Evolutionary conservation across 1,284 basidiomycete genomes (phyloP), one percentile per base, ranked within the genome.

Genomic region (Puccinia novopanici): DNA sequence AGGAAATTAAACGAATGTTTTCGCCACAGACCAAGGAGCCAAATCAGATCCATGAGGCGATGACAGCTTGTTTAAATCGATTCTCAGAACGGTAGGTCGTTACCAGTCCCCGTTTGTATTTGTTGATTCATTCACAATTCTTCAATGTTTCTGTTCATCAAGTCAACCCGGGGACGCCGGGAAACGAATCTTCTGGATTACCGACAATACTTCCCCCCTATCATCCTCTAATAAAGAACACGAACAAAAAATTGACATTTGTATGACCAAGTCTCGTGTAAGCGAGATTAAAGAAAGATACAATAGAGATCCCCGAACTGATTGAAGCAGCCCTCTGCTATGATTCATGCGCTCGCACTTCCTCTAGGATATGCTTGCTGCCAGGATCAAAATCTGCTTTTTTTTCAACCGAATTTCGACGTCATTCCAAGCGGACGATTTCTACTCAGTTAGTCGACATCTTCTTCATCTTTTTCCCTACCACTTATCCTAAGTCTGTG

Each of bases 51-150:
- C 22, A 4, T 63, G 8, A 75, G 30, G 73, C 73, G 17, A 30
- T 75, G 8, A 63, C 9, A 61, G 73, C 73, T 24, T 57, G 54
- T n/a, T 24, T 48, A 24, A 75, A 75, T 75, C 55, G 73, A 45
- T 61, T 75, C 40, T 27, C 22, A 30, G 57, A 75, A n/a, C 57
- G 73, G 73, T 75, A 57, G 10, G 40, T 15, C 27, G 6, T 50
- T 13, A 68, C 17, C 34, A 15, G 17, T 52, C 40, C 50, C 24
- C 22, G 0, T 40, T 34, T 73, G n/a, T 40, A 3, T 52, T 34
- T 73, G 8, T 54, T 54, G 17, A 9, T 55, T 5, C 17, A n/a
- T 24, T 52, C 34, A 52, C 12, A 24, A 40, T 15, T 24, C 15
- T 6, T 54, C 27, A n/a, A 17, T 55, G 8, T 42, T 73, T 55